Conservation (phyloP, 2,329 filamentous ascomycete species). For the Cercospora sesami region DNA sequence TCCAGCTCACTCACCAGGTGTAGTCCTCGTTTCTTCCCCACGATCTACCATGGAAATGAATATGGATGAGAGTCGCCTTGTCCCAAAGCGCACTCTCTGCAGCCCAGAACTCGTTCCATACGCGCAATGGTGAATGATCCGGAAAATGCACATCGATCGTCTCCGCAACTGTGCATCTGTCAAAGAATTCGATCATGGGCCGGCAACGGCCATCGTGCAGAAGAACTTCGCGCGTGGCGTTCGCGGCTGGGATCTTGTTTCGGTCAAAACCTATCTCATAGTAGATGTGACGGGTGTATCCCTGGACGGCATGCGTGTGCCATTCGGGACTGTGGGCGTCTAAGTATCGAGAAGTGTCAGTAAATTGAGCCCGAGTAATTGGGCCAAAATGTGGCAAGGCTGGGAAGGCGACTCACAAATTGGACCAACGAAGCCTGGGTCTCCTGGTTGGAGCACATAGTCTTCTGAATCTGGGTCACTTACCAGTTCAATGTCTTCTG, state of each 20-base stretch:
- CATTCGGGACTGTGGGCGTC: slow-evolving; percentile 8
- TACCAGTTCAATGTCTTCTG: too few species aligned
- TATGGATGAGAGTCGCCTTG: neutral
- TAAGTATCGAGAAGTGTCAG: neutral
- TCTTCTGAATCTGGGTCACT: neutral
- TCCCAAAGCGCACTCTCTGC: neutral
- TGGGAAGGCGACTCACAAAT: neutral
- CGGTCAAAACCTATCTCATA: slow-evolving; percentile 4
- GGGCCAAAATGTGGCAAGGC: neutral
- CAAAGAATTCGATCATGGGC: slow-evolving; percentile 4
- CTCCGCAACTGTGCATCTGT: slow-evolving; percentile 5
- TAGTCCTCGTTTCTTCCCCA: slow-evolving; percentile 5
- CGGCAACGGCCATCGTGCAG: slow-evolving; percentile 4
- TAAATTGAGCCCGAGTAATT: neutral
- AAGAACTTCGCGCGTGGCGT: neutral
- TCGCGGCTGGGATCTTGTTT: neutral
- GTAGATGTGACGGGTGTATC: neutral
- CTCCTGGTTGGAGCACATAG: neutral
- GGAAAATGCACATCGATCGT: slow-evolving; percentile 5
- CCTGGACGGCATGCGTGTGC: neutral
- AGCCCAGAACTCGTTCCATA: neutral
- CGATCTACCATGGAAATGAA: slow-evolving; percentile 12
- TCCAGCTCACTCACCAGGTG: slow-evolving; percentile 2
- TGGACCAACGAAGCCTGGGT: neutral
- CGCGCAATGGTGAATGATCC: neutral